Percentiles rank a stretch among this genome's conserved stretches.
phyloP scores from a whole-genome alignment of 345 rosid species.

The Acer negundo region DNA sequence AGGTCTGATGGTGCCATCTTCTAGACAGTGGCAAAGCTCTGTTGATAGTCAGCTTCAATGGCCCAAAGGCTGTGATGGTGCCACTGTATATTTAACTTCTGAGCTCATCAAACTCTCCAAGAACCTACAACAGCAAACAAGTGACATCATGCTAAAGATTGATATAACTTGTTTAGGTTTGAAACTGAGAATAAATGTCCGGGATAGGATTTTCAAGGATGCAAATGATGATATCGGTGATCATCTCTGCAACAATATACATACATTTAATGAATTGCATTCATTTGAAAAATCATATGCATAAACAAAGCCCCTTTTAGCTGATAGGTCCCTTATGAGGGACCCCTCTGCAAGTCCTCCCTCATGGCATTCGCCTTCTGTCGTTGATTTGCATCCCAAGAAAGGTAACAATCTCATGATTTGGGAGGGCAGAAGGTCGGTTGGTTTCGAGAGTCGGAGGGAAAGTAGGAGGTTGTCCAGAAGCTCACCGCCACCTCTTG shows the following conservation, averaged over 20 bases:
- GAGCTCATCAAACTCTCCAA: too few relatives aligned
- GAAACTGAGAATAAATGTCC: slow-evolving; percentile 23
- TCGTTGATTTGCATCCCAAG: slow-evolving; percentile 63
- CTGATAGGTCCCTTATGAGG: slow-evolving; percentile 79
- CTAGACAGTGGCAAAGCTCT: too few relatives aligned
- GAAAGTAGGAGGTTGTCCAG: slow-evolving; percentile 62
- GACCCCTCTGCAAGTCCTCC: slow-evolving; percentile 95
- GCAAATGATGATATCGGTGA: slow-evolving; percentile 83
- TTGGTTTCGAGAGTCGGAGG: slow-evolving; percentile 52
- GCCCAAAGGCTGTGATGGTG: too few relatives aligned
- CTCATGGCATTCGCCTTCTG: slow-evolving; percentile 80
- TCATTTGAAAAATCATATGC: slow-evolving; percentile 98
- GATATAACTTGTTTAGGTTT: too few relatives aligned
- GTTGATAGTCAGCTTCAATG: too few relatives aligned
- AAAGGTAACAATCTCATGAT: slow-evolving; percentile 45
- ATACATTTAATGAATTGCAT: slow-evolving; percentile 80
- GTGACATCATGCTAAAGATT: too few relatives aligned
- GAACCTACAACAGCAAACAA: too few relatives aligned
- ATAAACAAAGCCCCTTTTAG: slow-evolving; percentile 84
- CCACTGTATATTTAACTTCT: too few relatives aligned
- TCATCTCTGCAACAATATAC: slow-evolving; percentile 95
- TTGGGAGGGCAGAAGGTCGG: slow-evolving; percentile 63
- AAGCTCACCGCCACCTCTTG: slow-evolving; percentile 43
- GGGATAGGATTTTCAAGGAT: slow-evolving; percentile 80
- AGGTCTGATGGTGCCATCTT: too few relatives aligned